Percentiles rank a stretch among this genome's conserved stretches.
These are phyloP conservation scores for Barnettozyma botsteinii DNA, from an alignment of 805 yeast species.

Conservation along the genomic window DNA sequence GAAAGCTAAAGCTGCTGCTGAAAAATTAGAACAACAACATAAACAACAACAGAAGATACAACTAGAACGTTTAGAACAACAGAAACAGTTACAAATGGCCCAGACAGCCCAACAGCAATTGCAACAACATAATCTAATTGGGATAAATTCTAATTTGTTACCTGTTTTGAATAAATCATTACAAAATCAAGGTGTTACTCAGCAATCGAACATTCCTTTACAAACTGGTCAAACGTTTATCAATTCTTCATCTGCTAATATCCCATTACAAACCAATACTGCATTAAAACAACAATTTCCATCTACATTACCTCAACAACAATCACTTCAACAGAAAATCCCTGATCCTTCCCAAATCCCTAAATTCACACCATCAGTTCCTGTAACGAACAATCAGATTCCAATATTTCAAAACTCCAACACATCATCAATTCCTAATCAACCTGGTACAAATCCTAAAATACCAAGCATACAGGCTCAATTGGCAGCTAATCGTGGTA, in stretches of 20 bases:
- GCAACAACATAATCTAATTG: neutral
- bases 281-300: conserved; percentile 2
- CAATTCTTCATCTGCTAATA: neutral
- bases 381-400: conserved; percentile 6
- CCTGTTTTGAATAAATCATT: conserved; percentile 4
- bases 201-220: neutral
- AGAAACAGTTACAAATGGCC: conserved; percentile 21
- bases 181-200: conserved; percentile 1
- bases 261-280: conserved; percentile 2
- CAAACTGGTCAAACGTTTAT: conserved; percentile 2
- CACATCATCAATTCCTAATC: neutral
- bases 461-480: conserved; percentile 26
- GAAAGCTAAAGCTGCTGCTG: conserved; percentile 49
- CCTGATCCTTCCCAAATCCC: conserved; percentile 10
- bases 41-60: conserved; percentile 28
- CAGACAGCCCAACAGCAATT: conserved; percentile 17
- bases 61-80: conserved; percentile 24
- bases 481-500: conserved; percentile 30
- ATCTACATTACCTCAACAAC: neutral
- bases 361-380: conserved; percentile 4
- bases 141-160: neutral
- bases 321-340: neutral
- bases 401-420: conserved; percentile 7
- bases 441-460: conserved; percentile 7
- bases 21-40: conserved; percentile 47